Percentiles rank a stretch among this genome's conserved stretches.
phyloP scores from a whole-genome alignment of 2,329 filamentous ascomycete genomes.

The Cryphonectria japonica region DNA sequence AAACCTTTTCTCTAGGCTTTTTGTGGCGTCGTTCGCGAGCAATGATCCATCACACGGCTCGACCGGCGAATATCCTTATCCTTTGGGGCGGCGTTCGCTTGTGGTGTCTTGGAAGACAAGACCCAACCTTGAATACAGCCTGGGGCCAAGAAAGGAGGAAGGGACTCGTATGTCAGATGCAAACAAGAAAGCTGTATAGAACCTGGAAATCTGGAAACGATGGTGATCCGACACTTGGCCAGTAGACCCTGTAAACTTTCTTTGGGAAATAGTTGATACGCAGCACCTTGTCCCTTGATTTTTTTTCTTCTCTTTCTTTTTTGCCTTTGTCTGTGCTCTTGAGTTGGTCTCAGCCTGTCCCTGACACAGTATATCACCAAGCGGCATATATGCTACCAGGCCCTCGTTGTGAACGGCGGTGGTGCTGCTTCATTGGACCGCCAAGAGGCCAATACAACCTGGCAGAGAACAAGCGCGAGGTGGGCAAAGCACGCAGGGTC shows the following conservation, averaged over 20 bases:
- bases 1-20: too few relatives aligned
- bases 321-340: neutral
- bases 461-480: neutral
- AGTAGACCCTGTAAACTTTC: neutral
- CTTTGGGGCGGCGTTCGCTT: neutral
- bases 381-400: constrained; percentile 1
- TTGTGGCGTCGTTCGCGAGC: neutral
- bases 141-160: neutral
- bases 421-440: neutral
- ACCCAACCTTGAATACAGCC: neutral
- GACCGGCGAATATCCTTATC: too few relatives aligned
- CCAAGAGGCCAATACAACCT: neutral
- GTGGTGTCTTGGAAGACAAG: constrained; percentile 1
- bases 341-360: neutral
- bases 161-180: neutral
- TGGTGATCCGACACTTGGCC: neutral
- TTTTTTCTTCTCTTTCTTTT: too few relatives aligned
- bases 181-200: neutral
- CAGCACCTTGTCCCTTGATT: neutral
- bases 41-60: neutral
- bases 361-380: neutral
- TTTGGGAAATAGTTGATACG: neutral
- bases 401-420: neutral
- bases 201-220: neutral
- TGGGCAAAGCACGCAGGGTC: neutral